Evolutionary conservation across 805 yeast species (phyloP).

Genomic region (Yamadazyma endophytica): DNA sequence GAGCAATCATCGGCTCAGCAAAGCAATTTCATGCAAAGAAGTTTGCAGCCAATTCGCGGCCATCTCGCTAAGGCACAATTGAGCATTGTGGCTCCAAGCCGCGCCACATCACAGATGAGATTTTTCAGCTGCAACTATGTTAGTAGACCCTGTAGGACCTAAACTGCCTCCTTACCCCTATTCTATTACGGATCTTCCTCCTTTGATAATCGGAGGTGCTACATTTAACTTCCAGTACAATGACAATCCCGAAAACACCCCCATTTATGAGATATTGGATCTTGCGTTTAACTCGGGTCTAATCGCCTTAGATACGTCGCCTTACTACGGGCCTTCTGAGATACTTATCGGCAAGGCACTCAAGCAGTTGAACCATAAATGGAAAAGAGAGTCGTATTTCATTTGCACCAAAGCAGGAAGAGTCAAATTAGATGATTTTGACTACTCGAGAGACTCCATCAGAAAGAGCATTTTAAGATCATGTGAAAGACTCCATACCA

Average conservation of each 20-base stretch:
- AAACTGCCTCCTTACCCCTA: conserved; percentile 16
- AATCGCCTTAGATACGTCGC: conserved; percentile 84
- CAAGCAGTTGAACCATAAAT: conserved; percentile 13
- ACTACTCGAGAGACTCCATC: conserved; percentile 62
- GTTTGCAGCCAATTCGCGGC: conserved; percentile 1
- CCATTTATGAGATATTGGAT: conserved; percentile 53
- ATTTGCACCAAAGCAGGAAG: conserved; percentile 89
- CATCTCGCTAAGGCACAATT: no score
- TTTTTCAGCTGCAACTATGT: no score
- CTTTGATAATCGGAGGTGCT: conserved; percentile 82
- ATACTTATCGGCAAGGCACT: conserved; percentile 66
- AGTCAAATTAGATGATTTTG: conserved; percentile 61
- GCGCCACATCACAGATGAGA: no score
- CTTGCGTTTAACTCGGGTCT: conserved; percentile 65
- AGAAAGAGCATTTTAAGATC: conserved; percentile 64
- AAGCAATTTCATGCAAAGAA: no score
- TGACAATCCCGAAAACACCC: conserved; percentile 58
- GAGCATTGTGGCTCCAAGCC: background rate
- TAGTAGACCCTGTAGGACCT: conserved; percentile 16
- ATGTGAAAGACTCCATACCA: conserved; percentile 58
- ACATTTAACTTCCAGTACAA: conserved; percentile 80
- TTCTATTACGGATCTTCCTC: conserved; percentile 39
- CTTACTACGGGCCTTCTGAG: conserved; percentile 91
- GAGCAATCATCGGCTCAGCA: no score
- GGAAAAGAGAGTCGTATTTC: conserved; percentile 59